phyloP scores from a whole-genome alignment of 495 filamentous ascomycete species.

The Saxophila tyrrhenica region DNA sequence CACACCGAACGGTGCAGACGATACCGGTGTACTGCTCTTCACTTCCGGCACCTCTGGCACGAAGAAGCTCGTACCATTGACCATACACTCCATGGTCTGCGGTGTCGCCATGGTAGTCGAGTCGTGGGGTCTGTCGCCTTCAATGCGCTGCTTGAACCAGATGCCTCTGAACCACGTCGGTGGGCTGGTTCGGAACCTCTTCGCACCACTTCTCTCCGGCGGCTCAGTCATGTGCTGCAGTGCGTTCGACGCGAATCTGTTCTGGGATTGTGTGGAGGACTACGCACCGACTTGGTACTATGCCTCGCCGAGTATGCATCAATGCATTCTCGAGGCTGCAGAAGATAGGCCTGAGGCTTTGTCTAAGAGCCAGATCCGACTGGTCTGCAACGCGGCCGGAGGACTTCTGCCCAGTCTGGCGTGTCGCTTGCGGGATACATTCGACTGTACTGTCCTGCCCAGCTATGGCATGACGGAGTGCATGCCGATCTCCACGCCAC shows the following conservation, averaged over 20 bases:
- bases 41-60: conserved; percentile 39
- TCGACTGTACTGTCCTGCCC: conserved; percentile 32
- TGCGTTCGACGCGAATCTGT: conserved; percentile 37
- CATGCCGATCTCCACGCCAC: conserved; percentile 38
- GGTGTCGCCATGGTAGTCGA: conserved; percentile 34
- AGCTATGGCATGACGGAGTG: conserved; percentile 43
- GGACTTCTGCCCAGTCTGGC: conserved; percentile 35
- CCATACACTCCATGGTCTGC: conserved; percentile 28
- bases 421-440: conserved; percentile 28
- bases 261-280: conserved; percentile 37
- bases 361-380: conserved; percentile 30
- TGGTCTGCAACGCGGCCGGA: conserved; percentile 38
- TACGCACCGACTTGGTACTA: conserved; percentile 38
- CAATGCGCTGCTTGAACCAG: conserved; percentile 36
- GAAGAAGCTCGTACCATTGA: conserved; percentile 37
- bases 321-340: conserved; percentile 31
- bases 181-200: conserved; percentile 15
- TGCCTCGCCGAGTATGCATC: conserved; percentile 40
- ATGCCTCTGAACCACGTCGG: conserved; percentile 39
- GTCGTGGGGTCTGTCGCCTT: conserved; percentile 29
- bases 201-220: conserved; percentile 21
- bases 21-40: conserved; percentile 35
- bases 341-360: conserved; percentile 25
- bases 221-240: conserved; percentile 33
- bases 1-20: conserved; percentile 12